Base-by-base conservation (phyloP, 805 yeast genomes). In the Nakazawaea laoshanensis region DNA sequence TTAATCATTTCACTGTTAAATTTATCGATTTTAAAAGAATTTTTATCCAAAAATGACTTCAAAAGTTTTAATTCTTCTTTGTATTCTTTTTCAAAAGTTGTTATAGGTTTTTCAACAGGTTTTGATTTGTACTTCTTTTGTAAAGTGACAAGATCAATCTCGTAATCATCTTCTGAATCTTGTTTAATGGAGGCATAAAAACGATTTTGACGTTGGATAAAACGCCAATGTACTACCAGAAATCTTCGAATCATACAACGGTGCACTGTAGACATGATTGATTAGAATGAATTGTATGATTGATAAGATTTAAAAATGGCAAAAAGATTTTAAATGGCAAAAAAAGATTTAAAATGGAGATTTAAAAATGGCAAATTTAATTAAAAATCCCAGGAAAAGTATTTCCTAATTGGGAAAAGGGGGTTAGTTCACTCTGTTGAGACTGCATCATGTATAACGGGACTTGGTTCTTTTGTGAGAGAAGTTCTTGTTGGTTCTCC, bases 131-230 rank as follows among this genome's bases (percentile, higher is more conserved):
- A 15, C 21, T 16, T 13, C 31, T 24, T 30, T 12, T 31, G 13
- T 28, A 36, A 23, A 5, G 35, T 36, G n/a, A 31, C 27, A 12
- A 31, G 18, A 27, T 36, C 39, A 28, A 31, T 36, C 23, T 31
- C 39, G 16, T 36, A 31, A 4, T 27, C 34, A 7, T 18, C 30
- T 14, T 16, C 18, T 2, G 10, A 14, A 11, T 22, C 32, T 16
- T 27, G 16, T 22, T 25, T 21, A 9, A 24, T 27, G 3, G 37
- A 24, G 2, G 37, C 30, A 12, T 28, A 23, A 19, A 12, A 31
- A 15, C 34, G n/a, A n/a, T n/a, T n/a, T n/a, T n/a, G n/a, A n/a
- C n/a, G n/a, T n/a, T n/a, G n/a, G n/a, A n/a, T n/a, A n/a, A n/a
- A n/a, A n/a, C n/a, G n/a, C n/a, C 9, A 21, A 9, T 9, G 11